Conservation (phyloP, 2,329 filamentous ascomycete genomes). For the Calonectria pauciramosa region DNA sequence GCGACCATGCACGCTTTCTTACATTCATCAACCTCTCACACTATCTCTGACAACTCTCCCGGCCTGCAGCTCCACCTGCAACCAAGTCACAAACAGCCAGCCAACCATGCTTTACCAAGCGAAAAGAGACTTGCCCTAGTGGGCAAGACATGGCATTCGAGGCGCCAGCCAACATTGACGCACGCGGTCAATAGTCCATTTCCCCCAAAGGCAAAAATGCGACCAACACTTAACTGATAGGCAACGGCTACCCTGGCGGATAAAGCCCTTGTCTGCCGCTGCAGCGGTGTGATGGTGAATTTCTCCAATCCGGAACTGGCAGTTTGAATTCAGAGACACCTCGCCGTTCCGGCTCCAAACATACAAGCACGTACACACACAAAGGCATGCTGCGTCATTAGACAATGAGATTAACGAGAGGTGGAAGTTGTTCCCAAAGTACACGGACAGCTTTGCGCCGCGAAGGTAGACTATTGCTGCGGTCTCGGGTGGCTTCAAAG, state of each 20-base stretch:
- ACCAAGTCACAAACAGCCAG: background rate
- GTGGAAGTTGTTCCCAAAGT: background rate
- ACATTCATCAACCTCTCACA: constrained; percentile 15
- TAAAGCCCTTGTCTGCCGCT: background rate
- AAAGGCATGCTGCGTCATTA: constrained; percentile 6
- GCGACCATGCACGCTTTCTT: constrained; percentile 1
- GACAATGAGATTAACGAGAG: background rate
- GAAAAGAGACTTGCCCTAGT: background rate
- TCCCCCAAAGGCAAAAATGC: background rate
- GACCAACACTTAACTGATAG: background rate
- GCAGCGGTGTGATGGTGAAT: background rate
- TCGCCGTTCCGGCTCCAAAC: background rate
- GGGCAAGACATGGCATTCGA: background rate
- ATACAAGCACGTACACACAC: background rate
- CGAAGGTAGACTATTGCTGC: background rate
- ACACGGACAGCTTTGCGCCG: background rate
- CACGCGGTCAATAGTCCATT: background rate
- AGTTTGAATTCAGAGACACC: background rate
- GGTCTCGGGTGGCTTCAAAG: background rate
- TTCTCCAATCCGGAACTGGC: background rate
- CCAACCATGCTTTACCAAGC: background rate
- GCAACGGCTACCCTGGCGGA: background rate
- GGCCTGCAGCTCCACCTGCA: background rate
- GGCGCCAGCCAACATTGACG: constrained; percentile 9
- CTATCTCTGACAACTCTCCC: constrained; percentile 9